Evolutionary conservation across 305 asterid genomes (phyloP).

Genomic region (Fraxinus paxiana): DNA sequence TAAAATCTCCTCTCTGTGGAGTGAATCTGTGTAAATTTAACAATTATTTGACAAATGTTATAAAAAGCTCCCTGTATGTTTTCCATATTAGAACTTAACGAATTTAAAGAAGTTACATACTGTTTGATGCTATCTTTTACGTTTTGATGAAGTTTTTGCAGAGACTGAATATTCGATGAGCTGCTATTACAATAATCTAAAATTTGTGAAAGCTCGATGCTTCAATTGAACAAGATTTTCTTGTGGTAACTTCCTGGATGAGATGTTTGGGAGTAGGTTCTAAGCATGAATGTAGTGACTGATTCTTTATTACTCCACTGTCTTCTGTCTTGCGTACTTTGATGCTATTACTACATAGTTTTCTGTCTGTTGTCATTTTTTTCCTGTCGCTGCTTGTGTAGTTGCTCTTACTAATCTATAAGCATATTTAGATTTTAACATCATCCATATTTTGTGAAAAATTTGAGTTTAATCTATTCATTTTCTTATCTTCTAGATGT

Average conservation of each 20-base stretch:
- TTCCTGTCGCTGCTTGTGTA: background rate
- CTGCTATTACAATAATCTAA: background rate
- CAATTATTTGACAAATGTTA: background rate
- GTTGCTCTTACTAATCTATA: background rate
- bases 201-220: background rate
- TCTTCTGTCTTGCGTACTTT: background rate
- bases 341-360: background rate
- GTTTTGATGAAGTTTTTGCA: background rate
- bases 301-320: background rate
- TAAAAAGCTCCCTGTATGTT: background rate
- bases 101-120: background rate
- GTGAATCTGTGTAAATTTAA: background rate
- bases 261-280: slow-evolving; percentile 1
- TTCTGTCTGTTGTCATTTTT: background rate
- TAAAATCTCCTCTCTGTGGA: background rate
- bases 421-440: slow-evolving; percentile 5
- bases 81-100: background rate
- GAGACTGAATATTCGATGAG: background rate
- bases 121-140: background rate
- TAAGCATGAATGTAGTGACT: background rate
- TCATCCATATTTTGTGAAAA: background rate
- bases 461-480: background rate
- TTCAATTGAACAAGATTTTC: background rate
- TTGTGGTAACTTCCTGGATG: background rate
- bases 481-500: slow-evolving; percentile 9